Evolutionary conservation across 2,329 filamentous ascomycete species (phyloP), one percentile per base, ranked within the genome.

Genomic region (Chalaropsis ovoidea): DNA sequence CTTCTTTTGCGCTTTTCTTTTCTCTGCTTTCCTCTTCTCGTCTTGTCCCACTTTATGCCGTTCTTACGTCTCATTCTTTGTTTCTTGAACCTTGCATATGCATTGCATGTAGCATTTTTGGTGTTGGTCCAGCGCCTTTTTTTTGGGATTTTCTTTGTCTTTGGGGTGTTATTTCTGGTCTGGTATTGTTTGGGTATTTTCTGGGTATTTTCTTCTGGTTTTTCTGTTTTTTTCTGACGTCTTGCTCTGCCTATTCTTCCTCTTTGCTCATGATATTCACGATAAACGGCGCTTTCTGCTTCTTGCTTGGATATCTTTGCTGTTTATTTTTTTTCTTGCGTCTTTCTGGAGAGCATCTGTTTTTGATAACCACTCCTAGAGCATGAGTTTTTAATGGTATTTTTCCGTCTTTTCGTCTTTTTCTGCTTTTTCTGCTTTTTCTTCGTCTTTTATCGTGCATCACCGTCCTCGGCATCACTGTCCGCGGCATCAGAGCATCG

Each of bases 251-350:
- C 19, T 63, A 15, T 31, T 63, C 22, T 13, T 15, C 39, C 24
- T 22, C 49, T 35, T 43, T 52, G 11, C 47, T 52, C 24, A 31
- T 56, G 19, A 13, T 22, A 63, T 42, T 58, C 54, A 58, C n/a
- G 54, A 58, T 58, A 31, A 6, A 58, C 27, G 54, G 41, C 39
- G 47, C 47, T 63, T 42, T 65, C 47, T 54, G 11, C 35, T 24
- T 45, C 65, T 60, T 63, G 49, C 27, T 27, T 67, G 45, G 27
- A 66, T 45, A 60, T 62, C 61, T 56, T 27, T 62, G 47, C 52
- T 63, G 22, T 65, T 27, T 67, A 67, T 27, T 47, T 52, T 67
- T 63, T 49, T 41, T 61, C 61, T 54, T 63, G 63, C 19, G 63
- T 62, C 61, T 61, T 8, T 52, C 42, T 41, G 35, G 41, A 58